Conservation (phyloP, 2,329 filamentous ascomycete genomes). For the Trichoderma koningii region DNA sequence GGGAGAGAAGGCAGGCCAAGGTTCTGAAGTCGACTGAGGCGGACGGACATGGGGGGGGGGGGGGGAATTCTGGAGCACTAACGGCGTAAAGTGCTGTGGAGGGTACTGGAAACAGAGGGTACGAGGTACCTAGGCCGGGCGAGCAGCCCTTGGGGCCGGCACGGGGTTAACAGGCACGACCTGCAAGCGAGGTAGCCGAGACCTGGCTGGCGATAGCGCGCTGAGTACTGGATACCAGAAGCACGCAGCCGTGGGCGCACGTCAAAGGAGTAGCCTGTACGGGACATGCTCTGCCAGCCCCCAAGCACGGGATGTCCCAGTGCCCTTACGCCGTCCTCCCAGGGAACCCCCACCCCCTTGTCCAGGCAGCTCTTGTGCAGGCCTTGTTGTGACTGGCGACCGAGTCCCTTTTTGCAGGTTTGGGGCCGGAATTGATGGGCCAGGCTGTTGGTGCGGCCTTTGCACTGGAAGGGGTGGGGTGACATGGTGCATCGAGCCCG, state of each 20-base stretch:
- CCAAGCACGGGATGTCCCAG: too few species aligned
- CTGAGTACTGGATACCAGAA: too few species aligned
- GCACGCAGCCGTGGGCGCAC: too few species aligned
- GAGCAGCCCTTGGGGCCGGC: too few species aligned
- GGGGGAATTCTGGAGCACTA: background rate
- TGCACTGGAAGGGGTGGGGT: background rate
- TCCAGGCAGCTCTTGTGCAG: background rate
- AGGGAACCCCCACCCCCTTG: background rate
- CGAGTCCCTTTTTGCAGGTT: background rate
- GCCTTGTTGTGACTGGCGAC: background rate
- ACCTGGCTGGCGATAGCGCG: too few species aligned
- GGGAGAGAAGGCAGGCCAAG: conserved; percentile 24
- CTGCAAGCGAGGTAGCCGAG: too few species aligned
- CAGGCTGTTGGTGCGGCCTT: background rate
- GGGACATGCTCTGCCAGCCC: too few species aligned
- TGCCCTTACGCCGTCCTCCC: background rate
- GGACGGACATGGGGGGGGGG: conserved; percentile 4
- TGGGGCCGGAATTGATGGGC: conserved; percentile 11
- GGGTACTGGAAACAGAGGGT: background rate
- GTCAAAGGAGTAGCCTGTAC: too few species aligned
- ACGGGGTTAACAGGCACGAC: too few species aligned
- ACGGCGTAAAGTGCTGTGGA: background rate
- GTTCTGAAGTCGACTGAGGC: conserved; percentile 7
- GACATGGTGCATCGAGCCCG: background rate
- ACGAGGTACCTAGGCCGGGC: too few species aligned